Evolutionary conservation across 306 rosid genomes (phyloP).

Genomic region (Trichosanthes cucumerina): DNA sequence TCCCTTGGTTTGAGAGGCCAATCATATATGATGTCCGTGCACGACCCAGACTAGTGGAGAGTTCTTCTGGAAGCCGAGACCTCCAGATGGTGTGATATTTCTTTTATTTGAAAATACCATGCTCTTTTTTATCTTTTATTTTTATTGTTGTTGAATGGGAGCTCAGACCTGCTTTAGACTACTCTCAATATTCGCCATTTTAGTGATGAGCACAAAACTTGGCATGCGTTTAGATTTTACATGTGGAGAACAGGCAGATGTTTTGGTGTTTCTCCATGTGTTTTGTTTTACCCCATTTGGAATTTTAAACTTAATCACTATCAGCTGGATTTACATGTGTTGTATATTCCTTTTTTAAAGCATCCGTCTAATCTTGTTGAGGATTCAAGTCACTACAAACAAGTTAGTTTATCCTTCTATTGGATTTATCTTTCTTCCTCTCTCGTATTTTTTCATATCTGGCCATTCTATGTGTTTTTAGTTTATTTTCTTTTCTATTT

Average conservation of each 20-base stretch:
- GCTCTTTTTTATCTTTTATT: background rate
- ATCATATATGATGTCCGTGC: conserved; percentile 84
- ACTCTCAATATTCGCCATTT: background rate
- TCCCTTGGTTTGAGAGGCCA: conserved; percentile 91
- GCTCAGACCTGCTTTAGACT: background rate
- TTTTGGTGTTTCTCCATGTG: background rate
- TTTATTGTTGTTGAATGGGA: background rate
- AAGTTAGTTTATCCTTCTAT: background rate
- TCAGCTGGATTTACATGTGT: background rate
- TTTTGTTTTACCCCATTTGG: background rate
- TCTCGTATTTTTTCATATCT: background rate
- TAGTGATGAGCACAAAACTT: background rate
- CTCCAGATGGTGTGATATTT: conserved; percentile 57
- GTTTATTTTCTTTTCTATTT: background rate
- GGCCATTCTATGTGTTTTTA: background rate
- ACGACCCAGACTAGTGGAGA: conserved; percentile 56
- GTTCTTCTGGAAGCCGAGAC: conserved; percentile 74
- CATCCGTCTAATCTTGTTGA: background rate
- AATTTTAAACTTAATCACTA: background rate
- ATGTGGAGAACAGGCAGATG: background rate
- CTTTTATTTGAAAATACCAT: background rate
- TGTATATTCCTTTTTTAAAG: background rate
- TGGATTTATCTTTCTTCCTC: background rate
- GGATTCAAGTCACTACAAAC: background rate
- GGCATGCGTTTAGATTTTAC: background rate